phyloP scores from a whole-genome alignment of 1,139 yeast genomes.

The Zygosaccharomyces sapae region DNA sequence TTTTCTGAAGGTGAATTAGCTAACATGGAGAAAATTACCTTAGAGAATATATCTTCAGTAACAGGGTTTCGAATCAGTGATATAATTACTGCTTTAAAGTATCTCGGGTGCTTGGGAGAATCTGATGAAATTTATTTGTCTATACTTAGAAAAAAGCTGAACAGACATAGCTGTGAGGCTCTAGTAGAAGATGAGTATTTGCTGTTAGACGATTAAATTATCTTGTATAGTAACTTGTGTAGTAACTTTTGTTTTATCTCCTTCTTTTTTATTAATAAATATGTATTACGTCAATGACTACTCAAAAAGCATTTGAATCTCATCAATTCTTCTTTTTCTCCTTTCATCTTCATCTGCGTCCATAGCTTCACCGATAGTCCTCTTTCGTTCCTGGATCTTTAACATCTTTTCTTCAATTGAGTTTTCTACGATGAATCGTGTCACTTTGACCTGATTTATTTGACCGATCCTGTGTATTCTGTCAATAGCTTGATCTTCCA shows the following conservation, averaged over 20 bases:
- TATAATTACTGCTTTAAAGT: conserved; percentile 56
- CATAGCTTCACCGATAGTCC: conserved; percentile 80
- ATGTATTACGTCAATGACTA: conserved; percentile 2
- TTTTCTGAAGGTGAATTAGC: conserved; percentile 41
- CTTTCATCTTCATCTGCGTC: conserved; percentile 77
- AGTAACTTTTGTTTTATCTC: background rate
- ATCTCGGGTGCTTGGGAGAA: conserved; percentile 49
- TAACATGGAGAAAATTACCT: conserved; percentile 37
- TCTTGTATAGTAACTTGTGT: background rate
- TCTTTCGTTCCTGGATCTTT: conserved; percentile 78
- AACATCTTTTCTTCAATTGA: conserved; percentile 91
- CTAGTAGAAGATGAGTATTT: conserved; percentile 31
- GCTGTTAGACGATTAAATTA: conserved; percentile 26
- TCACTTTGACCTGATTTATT: conserved; percentile 62
- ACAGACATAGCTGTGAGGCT: conserved; percentile 14
- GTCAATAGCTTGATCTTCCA: conserved; percentile 93
- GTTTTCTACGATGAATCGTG: conserved; percentile 74
- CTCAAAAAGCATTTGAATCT: conserved; percentile 72
- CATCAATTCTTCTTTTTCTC: conserved; percentile 71
- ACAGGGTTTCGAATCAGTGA: conserved; percentile 76
- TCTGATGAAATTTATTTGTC: conserved; percentile 21
- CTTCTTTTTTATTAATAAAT: background rate
- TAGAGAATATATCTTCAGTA: conserved; percentile 49
- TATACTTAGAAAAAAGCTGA: conserved; percentile 17
- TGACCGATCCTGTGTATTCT: conserved; percentile 93